Conservation (phyloP, 208 protist species). For the Acanthamoeba castellanii region DNA sequence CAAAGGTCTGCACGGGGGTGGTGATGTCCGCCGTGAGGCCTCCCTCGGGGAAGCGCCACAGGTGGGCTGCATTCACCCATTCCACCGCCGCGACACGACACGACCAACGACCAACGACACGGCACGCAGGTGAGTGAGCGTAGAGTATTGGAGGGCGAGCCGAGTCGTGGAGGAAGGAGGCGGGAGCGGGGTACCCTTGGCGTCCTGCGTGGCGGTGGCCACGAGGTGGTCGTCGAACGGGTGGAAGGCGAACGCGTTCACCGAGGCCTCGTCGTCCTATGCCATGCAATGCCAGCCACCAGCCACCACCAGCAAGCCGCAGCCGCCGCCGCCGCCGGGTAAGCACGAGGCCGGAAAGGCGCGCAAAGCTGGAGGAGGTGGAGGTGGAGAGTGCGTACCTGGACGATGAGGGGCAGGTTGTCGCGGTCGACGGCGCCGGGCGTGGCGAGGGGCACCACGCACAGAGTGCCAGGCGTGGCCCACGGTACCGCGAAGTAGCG, state of each 20-base stretch:
- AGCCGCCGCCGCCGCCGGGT: neutral
- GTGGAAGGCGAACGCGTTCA: neutral
- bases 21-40: neutral
- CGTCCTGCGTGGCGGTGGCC: constrained; percentile 34
- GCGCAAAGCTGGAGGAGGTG: neutral
- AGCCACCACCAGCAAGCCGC: neutral
- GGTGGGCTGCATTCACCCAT: neutral
- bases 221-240: constrained; percentile 17
- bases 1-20: neutral
- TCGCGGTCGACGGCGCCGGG: constrained; percentile 13
- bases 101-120: too few species aligned
- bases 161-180: too few species aligned
- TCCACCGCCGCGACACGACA: too few species aligned
- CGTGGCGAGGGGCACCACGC: constrained; percentile 3
- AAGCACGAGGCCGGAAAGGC: neutral
- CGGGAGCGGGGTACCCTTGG: neutral
- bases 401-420: constrained; percentile 33
- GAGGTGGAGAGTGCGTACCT: too few species aligned
- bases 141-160: too few species aligned
- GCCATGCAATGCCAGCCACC: neutral
- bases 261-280: neutral
- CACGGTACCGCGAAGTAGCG: constrained; percentile 19
- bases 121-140: too few species aligned
- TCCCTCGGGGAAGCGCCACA: constrained; percentile 33
- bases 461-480: neutral